phyloP scores from a whole-genome alignment of 208 protist species.

The Wallacemonas sp. region DNA sequence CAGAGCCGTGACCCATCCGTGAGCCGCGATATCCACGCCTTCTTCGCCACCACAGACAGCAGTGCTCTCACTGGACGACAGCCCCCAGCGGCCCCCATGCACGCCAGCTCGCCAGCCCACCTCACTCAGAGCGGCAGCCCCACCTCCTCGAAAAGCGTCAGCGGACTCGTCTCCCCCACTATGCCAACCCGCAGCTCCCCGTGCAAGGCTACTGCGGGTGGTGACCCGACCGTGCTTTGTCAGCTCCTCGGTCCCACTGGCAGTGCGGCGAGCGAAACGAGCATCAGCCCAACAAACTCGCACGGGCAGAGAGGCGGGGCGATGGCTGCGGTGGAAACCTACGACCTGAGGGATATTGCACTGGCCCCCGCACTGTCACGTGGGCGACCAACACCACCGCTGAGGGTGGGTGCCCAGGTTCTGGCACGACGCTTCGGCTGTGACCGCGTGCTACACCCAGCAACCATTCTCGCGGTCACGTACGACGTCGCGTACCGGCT shows the following conservation, averaged over 20 bases:
- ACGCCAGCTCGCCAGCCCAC: too few species aligned
- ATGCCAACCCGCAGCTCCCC: neutral
- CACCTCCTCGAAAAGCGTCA: neutral
- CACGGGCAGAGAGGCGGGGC: neutral
- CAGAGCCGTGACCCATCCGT: neutral
- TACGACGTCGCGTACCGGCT: constrained; percentile 70
- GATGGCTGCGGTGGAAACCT: constrained; percentile 23
- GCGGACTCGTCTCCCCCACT: neutral
- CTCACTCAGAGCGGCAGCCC: too few species aligned
- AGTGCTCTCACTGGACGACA: too few species aligned
- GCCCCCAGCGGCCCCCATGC: too few species aligned
- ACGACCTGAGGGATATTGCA: constrained; percentile 38
- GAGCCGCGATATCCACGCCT: neutral
- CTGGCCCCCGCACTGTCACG: constrained; percentile 48
- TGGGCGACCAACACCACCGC: constrained; percentile 41
- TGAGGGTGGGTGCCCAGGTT: constrained; percentile 52
- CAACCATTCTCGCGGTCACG: constrained; percentile 39
- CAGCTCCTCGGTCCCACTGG: too few species aligned
- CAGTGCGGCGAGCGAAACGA: too few species aligned
- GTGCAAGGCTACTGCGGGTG: neutral
- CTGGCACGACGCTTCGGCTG: constrained; percentile 55
- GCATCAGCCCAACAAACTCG: too few species aligned
- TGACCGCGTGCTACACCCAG: constrained; percentile 35
- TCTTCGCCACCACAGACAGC: neutral
- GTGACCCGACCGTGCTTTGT: too few species aligned